A percentile compares a stretch with the other conserved stretches of the same genome.
These are phyloP conservation scores for Dimargaris verticillata DNA, from an alignment of 192 early-diverging fungal genomes.

Conservation along the genomic window DNA sequence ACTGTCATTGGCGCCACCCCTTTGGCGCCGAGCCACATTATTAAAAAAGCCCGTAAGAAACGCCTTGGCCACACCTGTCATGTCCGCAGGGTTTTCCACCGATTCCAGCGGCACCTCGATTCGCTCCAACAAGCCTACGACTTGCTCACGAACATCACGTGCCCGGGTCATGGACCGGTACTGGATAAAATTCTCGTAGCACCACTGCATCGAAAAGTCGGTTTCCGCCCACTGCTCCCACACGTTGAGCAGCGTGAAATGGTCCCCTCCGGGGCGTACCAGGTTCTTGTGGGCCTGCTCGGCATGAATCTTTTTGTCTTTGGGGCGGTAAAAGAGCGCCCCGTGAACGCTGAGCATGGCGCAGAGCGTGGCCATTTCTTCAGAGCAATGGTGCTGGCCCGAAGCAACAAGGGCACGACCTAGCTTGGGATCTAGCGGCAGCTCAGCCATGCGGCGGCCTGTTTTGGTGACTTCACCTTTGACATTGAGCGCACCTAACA, in stretches of 20 bases:
- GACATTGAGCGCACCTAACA: conserved; percentile 82
- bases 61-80: conserved; percentile 77
- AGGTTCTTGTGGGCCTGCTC: conserved; percentile 85
- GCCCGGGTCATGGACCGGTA: conserved; percentile 77
- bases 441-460: conserved; percentile 95
- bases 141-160: conserved; percentile 84
- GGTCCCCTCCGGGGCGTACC: conserved; percentile 81
- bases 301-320: conserved; percentile 82
- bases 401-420: conserved; percentile 82
- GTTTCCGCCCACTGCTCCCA: conserved; percentile 87
- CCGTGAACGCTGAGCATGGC: conserved; percentile 81
- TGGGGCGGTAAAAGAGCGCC: conserved; percentile 67
- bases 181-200: conserved; percentile 94
- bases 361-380: conserved; percentile 78
- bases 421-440: conserved; percentile 90
- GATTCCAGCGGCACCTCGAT: conserved; percentile 68
- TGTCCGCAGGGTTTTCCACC: conserved; percentile 75
- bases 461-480: conserved; percentile 87
- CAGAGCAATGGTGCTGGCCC: conserved; percentile 84
- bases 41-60: conserved; percentile 92
- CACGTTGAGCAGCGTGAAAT: conserved; percentile 75
- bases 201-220: conserved; percentile 87
- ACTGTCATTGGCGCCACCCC: conserved; percentile 76
- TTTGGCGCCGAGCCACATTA: conserved; percentile 69
- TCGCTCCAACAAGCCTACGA: conserved; percentile 80